Percentiles rank a stretch among this genome's conserved stretches.
These are phyloP conservation scores for Isatis lusitanica DNA, from an alignment of 441 rosid genomes.

Conservation along the genomic window DNA sequence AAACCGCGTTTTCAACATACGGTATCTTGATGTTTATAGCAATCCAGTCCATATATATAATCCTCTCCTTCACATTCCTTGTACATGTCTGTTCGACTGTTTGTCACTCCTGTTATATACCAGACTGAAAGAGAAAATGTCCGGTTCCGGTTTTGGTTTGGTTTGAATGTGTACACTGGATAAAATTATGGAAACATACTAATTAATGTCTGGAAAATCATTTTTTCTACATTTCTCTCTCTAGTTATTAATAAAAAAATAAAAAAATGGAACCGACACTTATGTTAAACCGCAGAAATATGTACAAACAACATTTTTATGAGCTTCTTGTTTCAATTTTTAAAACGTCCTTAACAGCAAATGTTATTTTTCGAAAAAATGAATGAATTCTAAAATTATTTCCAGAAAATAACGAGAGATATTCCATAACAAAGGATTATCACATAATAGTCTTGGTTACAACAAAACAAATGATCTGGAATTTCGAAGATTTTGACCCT, in stretches of 20 bases:
- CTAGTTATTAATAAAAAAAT: not conserved
- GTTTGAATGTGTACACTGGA: conserved; percentile 13
- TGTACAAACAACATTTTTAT: not conserved
- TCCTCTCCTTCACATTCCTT: conserved; percentile 10
- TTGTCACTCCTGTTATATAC: conserved; percentile 3
- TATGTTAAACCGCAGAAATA: not conserved
- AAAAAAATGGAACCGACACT: not conserved
- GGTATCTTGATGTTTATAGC: conserved; percentile 9
- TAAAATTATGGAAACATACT: conserved; percentile 3
- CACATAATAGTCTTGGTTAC: not conserved
- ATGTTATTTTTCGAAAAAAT: not conserved
- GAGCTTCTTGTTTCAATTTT: not conserved
- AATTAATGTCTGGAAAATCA: not conserved
- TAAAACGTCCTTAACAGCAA: not conserved
- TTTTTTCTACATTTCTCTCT: not conserved
- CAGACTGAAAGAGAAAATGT: conserved; percentile 6
- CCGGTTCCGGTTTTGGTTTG: not conserved
- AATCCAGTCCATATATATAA: conserved; percentile 11
- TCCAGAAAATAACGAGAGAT: not conserved
- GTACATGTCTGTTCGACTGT: not conserved
- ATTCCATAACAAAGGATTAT: too few species aligned
- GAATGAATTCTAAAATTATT: not conserved
- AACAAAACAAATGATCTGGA: not conserved
- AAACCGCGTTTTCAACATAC: not conserved
- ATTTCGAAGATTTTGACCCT: not conserved